Percentiles rank a stretch among this genome's conserved stretches.
Conservation (phyloP, 129 eudicot genomes). For the Flaveria brownii region DNA sequence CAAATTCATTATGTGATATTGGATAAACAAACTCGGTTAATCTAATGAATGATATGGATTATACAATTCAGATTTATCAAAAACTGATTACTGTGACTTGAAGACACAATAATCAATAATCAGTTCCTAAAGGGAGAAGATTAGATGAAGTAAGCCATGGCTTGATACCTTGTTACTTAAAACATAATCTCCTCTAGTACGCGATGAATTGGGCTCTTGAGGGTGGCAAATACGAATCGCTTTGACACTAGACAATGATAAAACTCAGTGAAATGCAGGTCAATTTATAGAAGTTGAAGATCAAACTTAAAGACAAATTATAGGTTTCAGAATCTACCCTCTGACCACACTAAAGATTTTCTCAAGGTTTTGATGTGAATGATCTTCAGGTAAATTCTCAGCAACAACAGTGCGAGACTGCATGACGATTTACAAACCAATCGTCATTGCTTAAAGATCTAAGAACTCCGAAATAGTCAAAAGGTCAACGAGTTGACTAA, state of each 20-base stretch:
- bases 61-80: not conserved
- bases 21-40: not conserved
- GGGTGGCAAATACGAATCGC: constrained; percentile 90
- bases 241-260: constrained; percentile 59
- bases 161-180: constrained; percentile 70
- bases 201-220: constrained; percentile 71
- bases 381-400: constrained; percentile 94
- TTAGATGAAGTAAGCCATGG: not conserved
- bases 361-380: constrained; percentile 94
- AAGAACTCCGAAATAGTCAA: not conserved
- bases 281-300: not conserved
- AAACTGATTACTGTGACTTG: not conserved
- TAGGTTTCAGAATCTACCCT: constrained; percentile 42
- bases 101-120: not conserved
- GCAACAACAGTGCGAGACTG: constrained; percentile 86
- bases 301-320: not conserved
- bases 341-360: constrained; percentile 80
- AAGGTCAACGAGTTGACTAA: constrained; percentile 31
- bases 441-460: not conserved
- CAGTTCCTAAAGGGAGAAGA: not conserved
- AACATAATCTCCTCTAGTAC: constrained; percentile 65
- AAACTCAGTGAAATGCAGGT: constrained; percentile 8
- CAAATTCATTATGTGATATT: not conserved
- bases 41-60: not conserved
- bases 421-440: constrained; percentile 25